These are phyloP conservation scores for Paracoccidioides lutzii DNA, from an alignment of 2,329 filamentous ascomycete genomes.

Conservation along the genomic window DNA sequence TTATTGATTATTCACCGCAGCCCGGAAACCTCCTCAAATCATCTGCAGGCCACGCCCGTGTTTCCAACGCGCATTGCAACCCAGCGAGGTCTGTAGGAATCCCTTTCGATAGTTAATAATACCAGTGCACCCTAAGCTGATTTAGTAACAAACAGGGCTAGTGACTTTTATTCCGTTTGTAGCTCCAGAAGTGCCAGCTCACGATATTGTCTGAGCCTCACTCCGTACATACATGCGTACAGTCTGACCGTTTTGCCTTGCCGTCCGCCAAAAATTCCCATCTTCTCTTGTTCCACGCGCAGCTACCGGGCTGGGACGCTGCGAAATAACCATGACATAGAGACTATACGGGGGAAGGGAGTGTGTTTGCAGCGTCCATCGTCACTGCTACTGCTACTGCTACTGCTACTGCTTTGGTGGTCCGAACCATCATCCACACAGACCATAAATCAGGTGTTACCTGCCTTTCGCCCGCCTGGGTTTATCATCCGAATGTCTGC, in stretches of 20 bases:
- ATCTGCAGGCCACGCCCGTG: not conserved
- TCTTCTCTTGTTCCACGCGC: not conserved
- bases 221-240: not conserved
- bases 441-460: not conserved
- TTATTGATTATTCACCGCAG: no score
- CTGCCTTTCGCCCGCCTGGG: not conserved
- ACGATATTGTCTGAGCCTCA: not conserved
- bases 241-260: not conserved
- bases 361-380: not conserved
- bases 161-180: not conserved
- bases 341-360: not conserved
- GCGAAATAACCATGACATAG: not conserved
- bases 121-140: not conserved
- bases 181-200: not conserved
- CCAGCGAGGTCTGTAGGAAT: not conserved
- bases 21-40: no score
- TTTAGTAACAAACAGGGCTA: not conserved
- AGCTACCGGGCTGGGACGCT: not conserved
- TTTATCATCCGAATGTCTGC: not conserved
- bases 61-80: not conserved
- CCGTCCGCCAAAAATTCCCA: not conserved
- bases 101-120: not conserved
- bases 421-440: no score
- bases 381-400: no score
- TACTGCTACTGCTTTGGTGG: no score